Evolutionary conservation across 1,139 yeast genomes (phyloP), one percentile per base, ranked within the genome.

Genomic region (Debaryomyces nepalensis): DNA sequence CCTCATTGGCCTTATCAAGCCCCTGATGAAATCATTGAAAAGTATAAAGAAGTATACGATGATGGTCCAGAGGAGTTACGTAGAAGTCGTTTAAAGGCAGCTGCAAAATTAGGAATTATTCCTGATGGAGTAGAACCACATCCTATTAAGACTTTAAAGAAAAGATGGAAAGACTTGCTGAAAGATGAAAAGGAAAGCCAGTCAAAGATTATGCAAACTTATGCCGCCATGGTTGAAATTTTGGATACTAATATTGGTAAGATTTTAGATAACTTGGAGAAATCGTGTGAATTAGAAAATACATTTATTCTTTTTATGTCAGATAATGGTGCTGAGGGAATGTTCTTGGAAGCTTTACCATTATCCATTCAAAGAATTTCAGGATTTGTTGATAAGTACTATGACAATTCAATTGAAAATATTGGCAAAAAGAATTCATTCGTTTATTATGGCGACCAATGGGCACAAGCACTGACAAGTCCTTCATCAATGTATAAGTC

Each of bases 381-480:
- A 21, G 54, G 50, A 3, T 55, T 53, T 19, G 59, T 76, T 38
- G 51, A 55, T 8, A 54, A 58, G 16, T 57, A 68, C 48, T 78
- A 67, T 55, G 59, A 77, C 54, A 79, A 79, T 51, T 44, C 62
- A 1, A 55, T 59, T 21, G 78, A 72, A 2, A 79, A 78, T 53
- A 66, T 79, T 44, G 84, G 84, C 4, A 67, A 66, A 26, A 49
- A 51, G 35, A 62, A 78, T 48, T 75, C 81, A 2, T 79, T 76
- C 52, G 72, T 68, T 6, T 74, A 73, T 68, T 79, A 79, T 48
- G 75, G 78, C 1, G 81, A 79, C 44, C 75, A 79, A 52, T 79
- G 84, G 84, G 84, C 84, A 0, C 83, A 79, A 49, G 84, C 83
- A n/a, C 81, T 82, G 4, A 78, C 83, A 12, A 80, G 82, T 2